These are phyloP conservation scores for Penicillium goetzii DNA, from an alignment of 495 filamentous ascomycete genomes.

Conservation along the genomic window DNA sequence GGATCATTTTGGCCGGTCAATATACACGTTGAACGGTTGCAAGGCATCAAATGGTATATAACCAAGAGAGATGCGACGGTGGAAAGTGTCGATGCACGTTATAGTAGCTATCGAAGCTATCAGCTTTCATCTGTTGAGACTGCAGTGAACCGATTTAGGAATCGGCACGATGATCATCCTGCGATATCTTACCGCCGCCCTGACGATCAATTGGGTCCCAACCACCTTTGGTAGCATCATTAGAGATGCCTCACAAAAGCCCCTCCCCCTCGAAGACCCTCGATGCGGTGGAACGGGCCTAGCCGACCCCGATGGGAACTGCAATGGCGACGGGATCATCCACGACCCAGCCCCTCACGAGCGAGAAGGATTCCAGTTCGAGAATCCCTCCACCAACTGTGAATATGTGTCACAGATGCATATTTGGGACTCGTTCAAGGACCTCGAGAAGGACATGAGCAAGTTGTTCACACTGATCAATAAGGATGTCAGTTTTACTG, in stretches of 20 bases:
- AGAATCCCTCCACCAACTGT: slow-evolving; percentile 42
- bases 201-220: slow-evolving; percentile 20
- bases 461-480: slow-evolving; percentile 42
- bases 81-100: not conserved
- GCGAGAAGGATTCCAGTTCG: slow-evolving; percentile 40
- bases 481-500: slow-evolving; percentile 41
- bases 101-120: not conserved
- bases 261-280: slow-evolving; percentile 17
- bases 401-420: slow-evolving; percentile 40
- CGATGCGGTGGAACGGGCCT: slow-evolving; percentile 30
- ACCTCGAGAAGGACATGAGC: slow-evolving; percentile 43
- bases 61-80: not conserved
- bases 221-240: slow-evolving; percentile 6
- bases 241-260: not conserved
- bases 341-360: slow-evolving; percentile 24
- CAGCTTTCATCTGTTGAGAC: not conserved
- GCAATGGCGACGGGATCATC: slow-evolving; percentile 33
- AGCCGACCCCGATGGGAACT: slow-evolving; percentile 30
- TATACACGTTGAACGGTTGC: not conserved
- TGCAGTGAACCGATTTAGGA: too few relatives aligned
- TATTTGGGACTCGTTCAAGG: slow-evolving; percentile 45
- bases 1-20: not conserved
- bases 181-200: slow-evolving; percentile 19
- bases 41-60: not conserved
- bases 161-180: slow-evolving; percentile 18